Base-by-base conservation (phyloP, 2,329 filamentous ascomycete species). In the Colletotrichum sp. region DNA sequence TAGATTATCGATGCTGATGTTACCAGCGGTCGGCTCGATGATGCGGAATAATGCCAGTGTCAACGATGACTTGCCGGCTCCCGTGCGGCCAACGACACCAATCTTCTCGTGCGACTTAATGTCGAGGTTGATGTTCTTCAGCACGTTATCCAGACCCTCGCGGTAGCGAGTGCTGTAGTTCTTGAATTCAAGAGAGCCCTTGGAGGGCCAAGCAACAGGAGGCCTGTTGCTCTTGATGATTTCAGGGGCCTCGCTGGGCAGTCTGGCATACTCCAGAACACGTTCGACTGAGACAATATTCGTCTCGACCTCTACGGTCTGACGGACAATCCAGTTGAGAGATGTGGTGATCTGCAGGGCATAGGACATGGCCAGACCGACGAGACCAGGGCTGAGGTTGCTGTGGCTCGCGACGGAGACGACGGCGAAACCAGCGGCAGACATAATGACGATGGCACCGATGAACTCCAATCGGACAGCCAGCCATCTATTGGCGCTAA, bases 281-380 rank as follows among this genome's bases (percentile, higher is more conserved):
- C 97, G 94, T 89, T 99, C 97, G 49, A 99, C 97, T 12, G 96
- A 98, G 62, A 99, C 96, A 82, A 99, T 99, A 86, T 99, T 99
- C n/a, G 96, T 99, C 89, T 99, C 98, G n/a, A 99, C 97, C 85
- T 99, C 98, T 39, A 99, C 97, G 0, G 96, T 98, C 86, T 99
- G 97, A 75, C 98, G 93, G 68, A 99, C 97, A 82, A 99, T 98
- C 97, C 97, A 99, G 88, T 99, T 99, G 81, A 99, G 91, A 44
- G 96, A 98, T 79, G 96, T 95, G 2, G 97, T 99, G 82, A 99
- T 99, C 87, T 98, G 95, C 78, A 99, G 90, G 52, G 96, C 97
- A 86, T 99, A 98, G 63, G 96, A 98, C 96, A 99, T 98, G 78
- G 95, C 93, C 81, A 99, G 89, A 88, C 98, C 98, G 69, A 99